Conservation (phyloP, 2,329 filamentous ascomycete species). For the Fusarium oligoseptatum region DNA sequence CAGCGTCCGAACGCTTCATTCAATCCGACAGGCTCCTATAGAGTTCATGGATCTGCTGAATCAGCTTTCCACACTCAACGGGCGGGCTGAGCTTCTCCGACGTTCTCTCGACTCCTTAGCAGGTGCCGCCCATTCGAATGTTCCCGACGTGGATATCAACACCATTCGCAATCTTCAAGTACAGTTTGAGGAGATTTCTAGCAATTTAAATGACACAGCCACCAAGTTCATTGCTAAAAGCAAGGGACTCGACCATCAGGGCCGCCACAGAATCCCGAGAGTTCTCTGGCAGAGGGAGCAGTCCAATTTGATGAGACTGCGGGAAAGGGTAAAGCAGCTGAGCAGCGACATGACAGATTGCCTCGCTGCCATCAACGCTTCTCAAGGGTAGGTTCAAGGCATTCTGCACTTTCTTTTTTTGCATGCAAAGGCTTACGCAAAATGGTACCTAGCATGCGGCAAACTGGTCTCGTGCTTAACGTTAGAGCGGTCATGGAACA, state of each 20-base stretch:
- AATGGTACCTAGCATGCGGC: not conserved
- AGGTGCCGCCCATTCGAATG: not conserved
- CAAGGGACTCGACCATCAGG: not conserved
- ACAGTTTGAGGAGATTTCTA: not conserved
- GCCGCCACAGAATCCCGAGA: not conserved
- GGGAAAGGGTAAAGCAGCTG: not conserved
- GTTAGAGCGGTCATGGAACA: not conserved
- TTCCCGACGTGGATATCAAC: not conserved
- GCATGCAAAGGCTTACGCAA: not conserved
- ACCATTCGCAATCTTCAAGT: not conserved
- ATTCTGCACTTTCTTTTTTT: not conserved
- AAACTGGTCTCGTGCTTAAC: not conserved
- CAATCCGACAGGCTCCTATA: not conserved
- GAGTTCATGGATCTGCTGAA: not conserved
- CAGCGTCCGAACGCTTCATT: not conserved
- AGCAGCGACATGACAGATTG: not conserved
- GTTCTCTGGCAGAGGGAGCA: not conserved
- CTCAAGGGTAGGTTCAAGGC: not conserved
- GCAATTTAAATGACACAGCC: not conserved
- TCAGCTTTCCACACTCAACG: not conserved
- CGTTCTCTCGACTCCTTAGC: not conserved
- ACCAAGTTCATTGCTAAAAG: not conserved
- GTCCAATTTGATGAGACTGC: not conserved
- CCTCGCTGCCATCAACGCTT: not conserved
- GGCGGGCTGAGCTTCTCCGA: not conserved